Evolutionary conservation across 805 yeast genomes (phyloP).

Genomic region (Wilhelminamyces savonicus): DNA sequence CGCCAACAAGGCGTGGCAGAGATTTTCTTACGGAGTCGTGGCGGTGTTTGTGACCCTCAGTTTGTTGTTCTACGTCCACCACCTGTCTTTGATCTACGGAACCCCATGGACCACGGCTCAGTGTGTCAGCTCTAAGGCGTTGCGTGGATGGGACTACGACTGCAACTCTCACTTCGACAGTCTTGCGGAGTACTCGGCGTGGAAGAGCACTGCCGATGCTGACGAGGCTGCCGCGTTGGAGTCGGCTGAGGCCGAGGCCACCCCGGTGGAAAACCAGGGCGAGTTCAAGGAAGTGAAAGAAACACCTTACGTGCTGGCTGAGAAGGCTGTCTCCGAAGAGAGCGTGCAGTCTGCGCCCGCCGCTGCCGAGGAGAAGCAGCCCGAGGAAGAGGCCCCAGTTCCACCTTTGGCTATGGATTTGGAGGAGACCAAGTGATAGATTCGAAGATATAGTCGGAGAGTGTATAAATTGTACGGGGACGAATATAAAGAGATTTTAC

Average conservation of each 20-base stretch:
- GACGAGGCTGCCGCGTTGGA: conserved; percentile 1
- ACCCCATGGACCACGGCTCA: conserved; percentile 66
- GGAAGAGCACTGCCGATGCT: no score
- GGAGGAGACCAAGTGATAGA: no score
- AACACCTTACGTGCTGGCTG: no score
- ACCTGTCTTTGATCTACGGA: conserved; percentile 75
- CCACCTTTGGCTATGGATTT: neutral
- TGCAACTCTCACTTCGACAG: conserved; percentile 52
- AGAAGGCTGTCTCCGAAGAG: no score
- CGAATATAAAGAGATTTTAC: no score
- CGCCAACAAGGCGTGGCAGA: conserved; percentile 34
- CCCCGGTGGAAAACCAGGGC: conserved; percentile 8
- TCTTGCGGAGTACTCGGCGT: conserved; percentile 19
- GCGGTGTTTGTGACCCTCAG: conserved; percentile 44
- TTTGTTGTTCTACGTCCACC: conserved; percentile 48
- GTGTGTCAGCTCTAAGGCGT: conserved; percentile 57
- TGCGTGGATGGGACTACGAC: conserved; percentile 81
- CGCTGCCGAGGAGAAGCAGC: conserved; percentile 2
- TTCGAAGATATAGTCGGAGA: no score
- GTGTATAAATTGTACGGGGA: no score
- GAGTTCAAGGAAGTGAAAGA: conserved; percentile 18
- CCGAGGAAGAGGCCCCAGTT: conserved; percentile 3
- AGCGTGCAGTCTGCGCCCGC: no score
- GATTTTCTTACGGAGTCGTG: conserved; percentile 39
- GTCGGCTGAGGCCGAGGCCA: conserved; percentile 4